Evolutionary conservation across 2,329 filamentous ascomycete genomes (phyloP).

Genomic region (Cytospora mali): DNA sequence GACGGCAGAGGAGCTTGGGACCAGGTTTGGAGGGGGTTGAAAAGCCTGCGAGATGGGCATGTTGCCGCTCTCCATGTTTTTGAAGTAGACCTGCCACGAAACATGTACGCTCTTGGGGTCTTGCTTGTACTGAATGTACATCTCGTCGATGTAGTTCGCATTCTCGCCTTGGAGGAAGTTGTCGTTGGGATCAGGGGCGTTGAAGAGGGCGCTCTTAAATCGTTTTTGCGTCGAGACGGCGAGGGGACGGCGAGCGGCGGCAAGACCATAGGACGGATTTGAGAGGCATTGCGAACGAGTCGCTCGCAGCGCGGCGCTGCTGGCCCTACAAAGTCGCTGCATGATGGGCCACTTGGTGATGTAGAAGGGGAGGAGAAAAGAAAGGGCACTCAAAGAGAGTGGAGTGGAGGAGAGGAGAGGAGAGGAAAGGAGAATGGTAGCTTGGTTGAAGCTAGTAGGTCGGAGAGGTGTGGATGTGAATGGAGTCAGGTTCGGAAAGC

Average conservation of each 20-base stretch:
- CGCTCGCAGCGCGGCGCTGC: constrained; percentile 35
- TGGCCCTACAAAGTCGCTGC: constrained; percentile 28
- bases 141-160: constrained; percentile 99
- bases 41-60: constrained; percentile 98
- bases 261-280: constrained; percentile 37
- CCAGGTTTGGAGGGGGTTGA: constrained; percentile 89
- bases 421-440: constrained; percentile 10
- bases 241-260: constrained; percentile 52
- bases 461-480: constrained; percentile 22
- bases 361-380: background rate
- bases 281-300: constrained; percentile 46
- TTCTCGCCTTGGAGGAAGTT: constrained; percentile 96
- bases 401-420: background rate
- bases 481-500: constrained; percentile 18
- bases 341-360: constrained; percentile 21
- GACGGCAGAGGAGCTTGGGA: constrained; percentile 78
- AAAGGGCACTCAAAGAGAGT: constrained; percentile 10
- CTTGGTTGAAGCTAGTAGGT: constrained; percentile 14
- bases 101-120: constrained; percentile 93
- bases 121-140: constrained; percentile 97
- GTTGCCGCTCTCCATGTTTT: constrained; percentile 97
- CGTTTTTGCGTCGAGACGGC: constrained; percentile 54
- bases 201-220: constrained; percentile 58
- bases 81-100: constrained; percentile 99
- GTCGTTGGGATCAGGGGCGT: constrained; percentile 78